Evolutionary conservation across 208 protist species (phyloP).

Genomic region (Acanthamoeba castellanii): DNA sequence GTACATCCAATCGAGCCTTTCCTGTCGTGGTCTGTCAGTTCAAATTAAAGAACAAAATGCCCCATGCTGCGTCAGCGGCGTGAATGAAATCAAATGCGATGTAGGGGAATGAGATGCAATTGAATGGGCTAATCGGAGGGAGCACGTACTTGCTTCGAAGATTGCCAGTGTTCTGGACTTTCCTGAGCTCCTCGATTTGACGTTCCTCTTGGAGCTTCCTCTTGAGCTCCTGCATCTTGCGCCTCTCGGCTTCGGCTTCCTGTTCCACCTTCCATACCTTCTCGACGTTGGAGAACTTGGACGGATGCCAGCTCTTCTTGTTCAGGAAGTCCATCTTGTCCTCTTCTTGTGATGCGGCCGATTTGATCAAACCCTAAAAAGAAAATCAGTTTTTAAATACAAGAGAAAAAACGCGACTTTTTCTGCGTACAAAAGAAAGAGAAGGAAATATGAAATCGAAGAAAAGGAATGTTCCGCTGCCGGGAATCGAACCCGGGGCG

Average conservation of each 20-base stretch:
- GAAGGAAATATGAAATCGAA: no score
- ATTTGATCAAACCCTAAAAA: neutral
- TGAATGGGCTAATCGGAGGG: neutral
- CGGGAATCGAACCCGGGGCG: constrained; percentile 74
- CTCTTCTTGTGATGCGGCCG: no score
- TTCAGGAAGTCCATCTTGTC: constrained; percentile 41
- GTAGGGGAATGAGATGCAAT: neutral
- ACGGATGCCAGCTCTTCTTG: constrained; percentile 68
- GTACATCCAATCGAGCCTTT: constrained; percentile 65
- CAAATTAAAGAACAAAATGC: neutral
- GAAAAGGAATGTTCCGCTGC: constrained; percentile 33
- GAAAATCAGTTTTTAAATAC: neutral
- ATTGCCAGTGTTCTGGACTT: neutral
- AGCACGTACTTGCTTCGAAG: constrained; percentile 46
- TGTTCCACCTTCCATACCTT: constrained; percentile 61
- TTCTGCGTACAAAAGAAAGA: no score
- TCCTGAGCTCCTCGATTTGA: constrained; percentile 9
- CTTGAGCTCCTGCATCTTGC: constrained; percentile 45
- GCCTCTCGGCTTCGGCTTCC: constrained; percentile 6
- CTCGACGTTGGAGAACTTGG: constrained; percentile 14
- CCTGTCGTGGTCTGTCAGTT: neutral
- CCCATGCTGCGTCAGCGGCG: neutral
- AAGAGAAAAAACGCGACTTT: no score
- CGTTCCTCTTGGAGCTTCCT: constrained; percentile 49
- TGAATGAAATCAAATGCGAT: neutral